These are phyloP conservation scores for Globisporangium lucens DNA, from an alignment of 352 stramenopile species.

Conservation along the genomic window DNA sequence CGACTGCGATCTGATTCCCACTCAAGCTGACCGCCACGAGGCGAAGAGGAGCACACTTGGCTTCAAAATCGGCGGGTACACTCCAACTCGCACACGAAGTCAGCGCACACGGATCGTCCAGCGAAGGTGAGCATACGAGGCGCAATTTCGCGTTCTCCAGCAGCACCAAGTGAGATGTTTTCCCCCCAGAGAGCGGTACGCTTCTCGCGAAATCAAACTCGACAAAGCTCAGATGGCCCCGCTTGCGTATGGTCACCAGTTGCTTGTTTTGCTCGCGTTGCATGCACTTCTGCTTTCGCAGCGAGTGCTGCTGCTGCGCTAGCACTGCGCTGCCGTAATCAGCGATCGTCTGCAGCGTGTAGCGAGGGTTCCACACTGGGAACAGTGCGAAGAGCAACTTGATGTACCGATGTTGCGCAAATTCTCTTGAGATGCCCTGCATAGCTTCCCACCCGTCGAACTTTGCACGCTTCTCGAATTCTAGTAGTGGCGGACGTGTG, in stretches of 20 bases:
- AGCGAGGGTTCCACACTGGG: slow-evolving; percentile 58
- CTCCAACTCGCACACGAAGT: slow-evolving; percentile 57
- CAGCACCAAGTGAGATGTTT: slow-evolving; percentile 46
- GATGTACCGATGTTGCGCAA: slow-evolving; percentile 72
- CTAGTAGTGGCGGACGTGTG: slow-evolving; percentile 53
- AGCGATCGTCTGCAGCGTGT: slow-evolving; percentile 45
- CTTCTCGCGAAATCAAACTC: slow-evolving; percentile 69
- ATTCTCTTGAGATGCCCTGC: slow-evolving; percentile 33
- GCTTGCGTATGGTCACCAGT: slow-evolving; percentile 28
- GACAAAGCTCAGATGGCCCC: slow-evolving; percentile 33
- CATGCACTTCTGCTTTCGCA: slow-evolving; percentile 21
- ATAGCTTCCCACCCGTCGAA: slow-evolving; percentile 75
- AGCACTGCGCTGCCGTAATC: slow-evolving; percentile 33
- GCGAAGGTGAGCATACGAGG: slow-evolving; percentile 38
- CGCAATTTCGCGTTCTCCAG: slow-evolving; percentile 55
- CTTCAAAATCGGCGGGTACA: slow-evolving; percentile 57
- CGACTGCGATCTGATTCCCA: slow-evolving; percentile 62
- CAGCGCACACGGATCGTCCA: slow-evolving; percentile 64
- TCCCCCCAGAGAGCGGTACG: slow-evolving; percentile 37
- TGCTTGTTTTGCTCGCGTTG: slow-evolving; percentile 24
- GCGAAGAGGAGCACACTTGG: slow-evolving; percentile 59
- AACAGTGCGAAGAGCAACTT: slow-evolving; percentile 79
- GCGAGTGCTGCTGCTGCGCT: slow-evolving; percentile 19
- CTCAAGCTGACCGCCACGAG: slow-evolving; percentile 53
- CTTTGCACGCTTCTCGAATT: slow-evolving; percentile 68